phyloP scores from a whole-genome alignment of 2,329 filamentous ascomycete species.

The Colletotrichum sp. region DNA sequence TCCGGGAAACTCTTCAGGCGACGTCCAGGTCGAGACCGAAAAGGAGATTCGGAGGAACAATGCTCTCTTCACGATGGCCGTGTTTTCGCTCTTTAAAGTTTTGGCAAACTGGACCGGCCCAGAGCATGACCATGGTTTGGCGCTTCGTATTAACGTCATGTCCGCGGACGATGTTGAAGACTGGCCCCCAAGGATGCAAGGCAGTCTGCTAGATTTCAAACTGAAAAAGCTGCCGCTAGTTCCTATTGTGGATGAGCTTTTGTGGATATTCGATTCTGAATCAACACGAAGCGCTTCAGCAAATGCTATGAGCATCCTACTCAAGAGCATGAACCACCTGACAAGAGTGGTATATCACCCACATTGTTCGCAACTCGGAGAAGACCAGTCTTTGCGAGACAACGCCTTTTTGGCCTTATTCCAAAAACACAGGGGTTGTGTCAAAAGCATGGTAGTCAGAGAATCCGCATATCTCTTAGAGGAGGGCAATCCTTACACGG shows the following conservation, averaged over 20 bases:
- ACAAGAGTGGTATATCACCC: neutral
- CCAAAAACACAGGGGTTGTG: neutral
- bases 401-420: neutral
- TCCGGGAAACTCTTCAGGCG: neutral
- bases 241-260: neutral
- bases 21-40: neutral
- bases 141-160: neutral
- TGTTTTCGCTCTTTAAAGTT: neutral
- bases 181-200: neutral
- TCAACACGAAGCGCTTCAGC: neutral
- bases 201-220: neutral
- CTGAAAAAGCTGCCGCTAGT: neutral
- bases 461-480: neutral
- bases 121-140: neutral
- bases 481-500: neutral
- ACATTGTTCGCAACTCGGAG: neutral
- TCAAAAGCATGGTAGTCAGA: neutral
- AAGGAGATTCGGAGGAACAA: neutral
- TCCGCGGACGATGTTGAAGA: neutral
- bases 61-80: neutral
- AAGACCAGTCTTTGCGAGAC: neutral
- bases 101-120: neutral
- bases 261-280: neutral
- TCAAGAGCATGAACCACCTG: neutral
- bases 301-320: neutral